phyloP scores from a whole-genome alignment of 768 basidiomycete genomes.

The Tephrocybe sp. region DNA sequence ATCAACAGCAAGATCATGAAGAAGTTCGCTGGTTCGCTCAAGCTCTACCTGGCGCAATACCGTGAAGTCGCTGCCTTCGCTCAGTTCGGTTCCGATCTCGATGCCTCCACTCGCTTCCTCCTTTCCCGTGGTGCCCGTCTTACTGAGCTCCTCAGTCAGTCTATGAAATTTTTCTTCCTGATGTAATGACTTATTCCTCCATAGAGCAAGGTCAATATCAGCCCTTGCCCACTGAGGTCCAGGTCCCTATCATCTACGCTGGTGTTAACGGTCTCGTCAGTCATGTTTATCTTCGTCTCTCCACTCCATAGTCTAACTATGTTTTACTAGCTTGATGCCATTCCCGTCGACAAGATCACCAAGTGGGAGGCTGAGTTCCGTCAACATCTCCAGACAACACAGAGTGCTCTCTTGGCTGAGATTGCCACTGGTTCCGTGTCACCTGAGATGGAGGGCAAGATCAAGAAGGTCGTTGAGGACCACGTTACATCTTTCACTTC shows the following conservation, averaged over 20 bases:
- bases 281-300: constrained; percentile 12
- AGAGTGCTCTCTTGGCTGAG: constrained; percentile 75
- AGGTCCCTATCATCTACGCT: constrained; percentile 98
- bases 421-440: constrained; percentile 83
- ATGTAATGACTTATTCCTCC: constrained; percentile 19
- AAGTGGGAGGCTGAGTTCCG: constrained; percentile 94
- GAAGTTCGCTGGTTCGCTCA: constrained; percentile 99
- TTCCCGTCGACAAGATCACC: constrained; percentile 93
- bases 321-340: constrained; percentile 72
- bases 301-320: constrained; percentile 1
- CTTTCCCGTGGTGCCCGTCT: constrained; percentile 97
- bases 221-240: constrained; percentile 90
- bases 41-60: constrained; percentile 99
- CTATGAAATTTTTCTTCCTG: not conserved
- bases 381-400: constrained; percentile 73
- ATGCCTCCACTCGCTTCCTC: constrained; percentile 98
- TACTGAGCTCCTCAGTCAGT: constrained; percentile 89
- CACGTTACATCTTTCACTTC: constrained; percentile 80
- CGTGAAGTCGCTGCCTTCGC: constrained; percentile 99
- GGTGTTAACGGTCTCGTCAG: constrained; percentile 98
- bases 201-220: constrained; percentile 98
- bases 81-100: constrained; percentile 99
- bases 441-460: constrained; percentile 87
- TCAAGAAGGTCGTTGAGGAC: constrained; percentile 92
- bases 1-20: constrained; percentile 93